phyloP scores from a whole-genome alignment of 164 flowering plant genomes.

The Nelumbo lutea region DNA sequence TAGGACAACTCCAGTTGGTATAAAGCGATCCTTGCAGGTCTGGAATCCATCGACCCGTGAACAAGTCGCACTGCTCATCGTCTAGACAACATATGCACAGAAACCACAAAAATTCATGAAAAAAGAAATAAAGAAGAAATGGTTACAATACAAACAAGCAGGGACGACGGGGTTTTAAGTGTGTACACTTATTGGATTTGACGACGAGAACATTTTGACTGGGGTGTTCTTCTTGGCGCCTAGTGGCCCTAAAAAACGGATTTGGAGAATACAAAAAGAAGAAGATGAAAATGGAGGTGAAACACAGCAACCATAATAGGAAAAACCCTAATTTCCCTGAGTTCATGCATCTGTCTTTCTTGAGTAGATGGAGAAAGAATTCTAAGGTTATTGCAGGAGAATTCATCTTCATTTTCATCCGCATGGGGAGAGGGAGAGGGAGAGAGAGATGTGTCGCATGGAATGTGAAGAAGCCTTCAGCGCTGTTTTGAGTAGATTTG shows the following conservation, averaged over 20 bases:
- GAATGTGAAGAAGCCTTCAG: not conserved
- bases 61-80: constrained; percentile 32
- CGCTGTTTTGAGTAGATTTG: not conserved
- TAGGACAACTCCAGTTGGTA: constrained; percentile 31
- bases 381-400: not conserved
- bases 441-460: too few relatives aligned
- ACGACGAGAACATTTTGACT: constrained; percentile 1
- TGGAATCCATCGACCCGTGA: constrained; percentile 33
- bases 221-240: constrained; percentile 11
- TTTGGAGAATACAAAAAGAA: constrained; percentile 32
- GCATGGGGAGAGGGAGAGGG: not conserved
- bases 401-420: not conserved
- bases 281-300: constrained; percentile 16
- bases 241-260: constrained; percentile 18
- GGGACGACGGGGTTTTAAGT: not conserved
- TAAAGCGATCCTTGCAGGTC: constrained; percentile 23
- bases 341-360: constrained; percentile 5
- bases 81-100: not conserved
- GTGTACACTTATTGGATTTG: constrained; percentile 13
- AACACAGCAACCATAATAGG: constrained; percentile 10
- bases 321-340: not conserved
- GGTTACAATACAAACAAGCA: not conserved
- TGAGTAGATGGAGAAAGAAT: not conserved
- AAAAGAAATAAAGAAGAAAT: not conserved
- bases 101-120: not conserved